phyloP scores from a whole-genome alignment of 2,329 filamentous ascomycete species.

The Hortaea sp. region DNA sequence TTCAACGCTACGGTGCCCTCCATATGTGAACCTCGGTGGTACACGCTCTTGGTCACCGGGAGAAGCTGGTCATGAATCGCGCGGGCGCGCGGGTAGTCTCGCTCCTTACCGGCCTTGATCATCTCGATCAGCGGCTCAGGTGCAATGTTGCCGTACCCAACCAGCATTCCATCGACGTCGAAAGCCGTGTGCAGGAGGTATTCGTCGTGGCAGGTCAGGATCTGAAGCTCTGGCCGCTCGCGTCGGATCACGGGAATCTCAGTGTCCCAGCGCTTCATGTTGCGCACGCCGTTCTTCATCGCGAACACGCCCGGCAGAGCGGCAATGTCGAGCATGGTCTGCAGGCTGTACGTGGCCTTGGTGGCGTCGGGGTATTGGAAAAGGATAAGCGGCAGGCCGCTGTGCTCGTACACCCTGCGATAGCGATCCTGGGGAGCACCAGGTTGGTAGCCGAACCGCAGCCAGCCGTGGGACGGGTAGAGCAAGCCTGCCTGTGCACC shows the following conservation, averaged over 20 bases:
- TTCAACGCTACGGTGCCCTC: slow-evolving; percentile 27
- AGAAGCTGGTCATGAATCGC: slow-evolving; percentile 42
- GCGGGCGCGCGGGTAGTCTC: slow-evolving; percentile 40
- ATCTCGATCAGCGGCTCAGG: slow-evolving; percentile 41
- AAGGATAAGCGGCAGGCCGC: slow-evolving; percentile 40
- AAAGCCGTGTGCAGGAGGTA: slow-evolving; percentile 44
- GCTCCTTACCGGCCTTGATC: slow-evolving; percentile 41
- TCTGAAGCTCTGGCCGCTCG: slow-evolving; percentile 40
- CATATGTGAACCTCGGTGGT: slow-evolving; percentile 47
- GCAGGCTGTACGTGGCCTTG: slow-evolving; percentile 42
- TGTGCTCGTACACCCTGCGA: slow-evolving; percentile 40
- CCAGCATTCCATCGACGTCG: slow-evolving; percentile 44
- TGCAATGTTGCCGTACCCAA: slow-evolving; percentile 46
- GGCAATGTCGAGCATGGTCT: slow-evolving; percentile 44
- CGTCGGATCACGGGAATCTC: slow-evolving; percentile 44
- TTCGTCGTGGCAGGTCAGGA: slow-evolving; percentile 44
- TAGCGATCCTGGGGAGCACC: slow-evolving; percentile 45
- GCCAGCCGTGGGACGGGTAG: slow-evolving; percentile 45
- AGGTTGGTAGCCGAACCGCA: slow-evolving; percentile 45
- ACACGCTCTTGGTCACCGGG: slow-evolving; percentile 44
- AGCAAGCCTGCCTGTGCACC: slow-evolving; percentile 42
- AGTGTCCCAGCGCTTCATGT: slow-evolving; percentile 48
- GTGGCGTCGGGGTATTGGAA: slow-evolving; percentile 45
- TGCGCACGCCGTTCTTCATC: slow-evolving; percentile 49
- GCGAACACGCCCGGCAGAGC: slow-evolving; percentile 44